A percentile compares a stretch with the other conserved stretches of the same genome.
phyloP scores from a whole-genome alignment of 78 protist species.

The Dictyostelium firmibasis region DNA sequence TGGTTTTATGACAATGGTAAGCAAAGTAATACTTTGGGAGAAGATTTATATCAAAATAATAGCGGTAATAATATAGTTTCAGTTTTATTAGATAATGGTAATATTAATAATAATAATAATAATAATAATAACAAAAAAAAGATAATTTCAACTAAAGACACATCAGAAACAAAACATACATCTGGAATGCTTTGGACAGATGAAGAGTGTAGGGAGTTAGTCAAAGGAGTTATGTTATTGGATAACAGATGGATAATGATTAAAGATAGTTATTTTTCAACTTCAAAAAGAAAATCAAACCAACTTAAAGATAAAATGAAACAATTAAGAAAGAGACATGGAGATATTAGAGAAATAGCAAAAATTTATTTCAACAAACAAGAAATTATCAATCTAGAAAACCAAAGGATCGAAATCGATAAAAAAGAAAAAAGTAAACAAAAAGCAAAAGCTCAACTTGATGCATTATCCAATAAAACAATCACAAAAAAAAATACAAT shows the following conservation, averaged over 20 bases:
- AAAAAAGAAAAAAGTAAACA: neutral
- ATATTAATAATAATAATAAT: neutral
- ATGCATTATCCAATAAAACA: neutral
- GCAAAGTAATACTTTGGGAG: neutral
- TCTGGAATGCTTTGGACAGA: neutral
- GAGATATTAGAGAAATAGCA: neutral
- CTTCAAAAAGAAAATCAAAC: neutral
- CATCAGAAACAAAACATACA: neutral
- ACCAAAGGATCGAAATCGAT: neutral
- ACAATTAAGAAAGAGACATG: neutral
- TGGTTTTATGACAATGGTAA: neutral
- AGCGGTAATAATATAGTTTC: neutral
- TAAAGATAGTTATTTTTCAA: neutral
- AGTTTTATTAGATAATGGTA: neutral
- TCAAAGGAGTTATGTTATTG: neutral
- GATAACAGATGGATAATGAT: neutral
- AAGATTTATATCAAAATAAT: no score
- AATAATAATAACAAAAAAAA: neutral
- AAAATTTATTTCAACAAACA: neutral
- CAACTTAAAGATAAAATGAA: constrained; percentile 2
- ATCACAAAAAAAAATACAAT: neutral
- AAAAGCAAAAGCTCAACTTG: neutral
- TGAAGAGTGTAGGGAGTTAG: neutral
- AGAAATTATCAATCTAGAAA: neutral
- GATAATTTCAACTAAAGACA: neutral